Evolutionary conservation across 768 basidiomycete genomes (phyloP), one percentile per base, ranked within the genome.

Genomic region (Cubamyces lactineus): DNA sequence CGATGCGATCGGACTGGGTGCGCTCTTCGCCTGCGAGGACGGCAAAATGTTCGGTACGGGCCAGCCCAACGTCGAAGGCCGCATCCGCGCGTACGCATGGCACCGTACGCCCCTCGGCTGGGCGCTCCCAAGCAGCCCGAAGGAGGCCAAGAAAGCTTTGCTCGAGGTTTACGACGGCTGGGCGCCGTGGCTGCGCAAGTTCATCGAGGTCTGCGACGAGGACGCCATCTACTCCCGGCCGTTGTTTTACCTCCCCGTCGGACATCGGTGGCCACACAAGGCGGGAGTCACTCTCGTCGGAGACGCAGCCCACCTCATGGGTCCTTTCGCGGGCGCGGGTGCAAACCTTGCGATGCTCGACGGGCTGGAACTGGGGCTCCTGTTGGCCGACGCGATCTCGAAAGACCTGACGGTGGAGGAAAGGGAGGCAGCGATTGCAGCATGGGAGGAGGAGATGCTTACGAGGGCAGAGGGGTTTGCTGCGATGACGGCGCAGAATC

Each of bases 101-200:
- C 54, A 56, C 15, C 54, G 43, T n/a, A 24, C 41, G 28, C 30
- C 54, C n/a, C 54, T 56, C 43, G 54, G 43, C 2, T 56, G 54
- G 54, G 11, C 17, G 0, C 26, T 56, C 43, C 54, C 54, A 21
- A 3, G 28, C 28, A 45, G 47, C 43, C 54, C 54, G 4, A 34
- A 34, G 43, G 54, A 19, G 43, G 54, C 54, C 13, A 46, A 38
- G 54, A 38, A 56, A 45, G 43, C 13, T 7, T 30, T 56, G 2
- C 54, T 56, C 30, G 54, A n/a, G 28, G 5, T 56, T 13, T 56
- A 46, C 30, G 26, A n/a, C 11, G 54, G 47, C 30, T 56, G 54
- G 54, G 54, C 54, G 26, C 54, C 54, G 28, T 56, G 54, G 54
- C 34, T 56, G 19, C 54, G 54, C 26, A 56, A 46, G 43, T 46